Evolutionary conservation across 805 yeast genomes (phyloP), one percentile per base, ranked within the genome.

Genomic region (Lipomyces chichibuensis): DNA sequence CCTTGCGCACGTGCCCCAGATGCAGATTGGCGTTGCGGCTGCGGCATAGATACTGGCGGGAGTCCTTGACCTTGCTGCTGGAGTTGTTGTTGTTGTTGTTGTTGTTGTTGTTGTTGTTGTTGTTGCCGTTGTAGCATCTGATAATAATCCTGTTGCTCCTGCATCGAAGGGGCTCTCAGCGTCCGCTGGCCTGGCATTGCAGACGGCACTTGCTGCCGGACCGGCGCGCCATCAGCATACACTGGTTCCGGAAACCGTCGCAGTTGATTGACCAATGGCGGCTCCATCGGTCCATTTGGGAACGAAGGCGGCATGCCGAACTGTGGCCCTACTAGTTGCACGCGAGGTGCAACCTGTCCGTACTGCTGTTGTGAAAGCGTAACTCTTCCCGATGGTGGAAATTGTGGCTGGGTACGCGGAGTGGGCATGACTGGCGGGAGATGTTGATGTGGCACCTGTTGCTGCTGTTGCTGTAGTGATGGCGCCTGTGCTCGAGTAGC

Each of bases 401-500:
- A 43, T 46, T 69, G 77, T 8, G 37, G 46, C 29, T 49, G 61
- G 43, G 23, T 59, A n/a, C 25, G 59, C 23, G 27, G 43, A 7
- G 43, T 53, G 11, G 63, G 65, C 13, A 27, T 33, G 46, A 35
- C 43, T 25, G 32, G 53, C 27, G n/a, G 27, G 11, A 49, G 53
- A 27, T 49, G 53, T 49, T 23, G 54, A 17, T 55, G 37, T 32
- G 56, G 65, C 39, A 23, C 14, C 27, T 35, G 60, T 9, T 60
- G 29, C 49, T 33, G 59, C 20, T 27, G 43, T 20, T 61, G 71
- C n/a, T 32, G 72, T 62, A 39, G 72, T 46, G 71, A 59, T 74
- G 74, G 63, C 17, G 70, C 61, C 72, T 71, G 62, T 61, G 75
- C 33, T 23, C 69, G 71, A 52, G 71, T 75, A 27, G 70, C 75